phyloP scores from a whole-genome alignment of 192 early-diverging fungal species.

The Cetraspora pellucida region DNA sequence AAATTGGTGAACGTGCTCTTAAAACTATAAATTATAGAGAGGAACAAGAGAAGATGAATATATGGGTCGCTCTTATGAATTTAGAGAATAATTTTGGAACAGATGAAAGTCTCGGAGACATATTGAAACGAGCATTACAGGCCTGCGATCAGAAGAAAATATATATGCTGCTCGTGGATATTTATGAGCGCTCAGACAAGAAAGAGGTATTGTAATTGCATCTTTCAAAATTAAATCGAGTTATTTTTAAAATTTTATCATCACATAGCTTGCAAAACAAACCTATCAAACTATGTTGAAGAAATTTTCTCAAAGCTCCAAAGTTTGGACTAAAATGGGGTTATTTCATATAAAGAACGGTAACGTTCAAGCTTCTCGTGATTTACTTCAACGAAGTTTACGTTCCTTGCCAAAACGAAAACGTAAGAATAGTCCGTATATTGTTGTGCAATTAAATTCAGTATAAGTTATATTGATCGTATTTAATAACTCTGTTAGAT shows the following conservation, averaged over 20 bases:
- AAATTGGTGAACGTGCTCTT: slow-evolving; percentile 91
- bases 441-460: slow-evolving; percentile 2
- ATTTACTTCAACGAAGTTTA: slow-evolving; percentile 77
- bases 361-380: slow-evolving; percentile 76
- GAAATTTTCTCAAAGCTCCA: slow-evolving; percentile 86
- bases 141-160: slow-evolving; percentile 89
- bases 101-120: slow-evolving; percentile 70
- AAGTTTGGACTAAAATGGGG: slow-evolving; percentile 90
- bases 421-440: slow-evolving; percentile 56
- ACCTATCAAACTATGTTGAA: slow-evolving; percentile 75
- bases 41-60: slow-evolving; percentile 95
- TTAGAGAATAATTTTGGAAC: slow-evolving; percentile 95
- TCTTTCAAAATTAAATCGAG: not conserved
- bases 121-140: slow-evolving; percentile 85
- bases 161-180: slow-evolving; percentile 84
- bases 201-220: slow-evolving; percentile 52
- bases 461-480: slow-evolving; percentile 18
- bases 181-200: slow-evolving; percentile 89
- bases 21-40: slow-evolving; percentile 90
- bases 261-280: slow-evolving; percentile 58
- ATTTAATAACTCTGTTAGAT: slow-evolving; percentile 46
- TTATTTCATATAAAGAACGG: slow-evolving; percentile 76
- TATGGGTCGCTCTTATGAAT: slow-evolving; percentile 96
- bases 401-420: slow-evolving; percentile 91
- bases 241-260: slow-evolving; percentile 13